Percentiles rank a stretch among this genome's conserved stretches.
Evolutionary conservation across 805 yeast species (phyloP).

Genomic region (Candida ovalis): DNA sequence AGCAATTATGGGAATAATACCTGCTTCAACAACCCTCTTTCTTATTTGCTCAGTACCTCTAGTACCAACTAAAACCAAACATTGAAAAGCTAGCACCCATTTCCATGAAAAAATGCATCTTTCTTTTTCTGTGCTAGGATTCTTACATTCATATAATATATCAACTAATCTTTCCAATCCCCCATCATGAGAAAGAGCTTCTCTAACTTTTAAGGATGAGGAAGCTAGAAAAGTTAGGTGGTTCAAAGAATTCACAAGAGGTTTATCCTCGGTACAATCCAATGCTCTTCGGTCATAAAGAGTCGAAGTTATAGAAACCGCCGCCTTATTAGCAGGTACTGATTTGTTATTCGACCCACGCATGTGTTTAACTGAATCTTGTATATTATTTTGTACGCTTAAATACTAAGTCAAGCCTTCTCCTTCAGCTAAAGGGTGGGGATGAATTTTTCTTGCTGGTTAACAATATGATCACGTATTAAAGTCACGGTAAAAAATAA

Average conservation of each 20-base stretch:
- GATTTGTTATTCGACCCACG: conserved; percentile 86
- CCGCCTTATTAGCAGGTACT: conserved; percentile 77
- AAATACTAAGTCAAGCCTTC: not conserved
- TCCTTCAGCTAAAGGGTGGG: not conserved
- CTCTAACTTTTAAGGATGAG: conserved; percentile 84
- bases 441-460: not conserved
- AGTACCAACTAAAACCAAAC: conserved; percentile 86
- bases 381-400: not conserved
- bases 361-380: conserved; percentile 43
- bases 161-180: conserved; percentile 86
- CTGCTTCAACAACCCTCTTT: conserved; percentile 84
- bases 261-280: conserved; percentile 85
- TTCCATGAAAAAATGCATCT: conserved; percentile 81
- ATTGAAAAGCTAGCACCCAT: conserved; percentile 94
- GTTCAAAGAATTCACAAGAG: conserved; percentile 86
- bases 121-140: conserved; percentile 29
- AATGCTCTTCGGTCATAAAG: conserved; percentile 89
- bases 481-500: not conserved
- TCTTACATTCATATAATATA: conserved; percentile 76
- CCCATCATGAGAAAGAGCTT: conserved; percentile 84
- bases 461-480: not conserved
- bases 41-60: conserved; percentile 87
- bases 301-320: conserved; percentile 85
- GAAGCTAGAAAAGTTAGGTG: conserved; percentile 85
- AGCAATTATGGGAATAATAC: conserved; percentile 84